These are phyloP conservation scores for Galeopsis tetrahit DNA, from an alignment of 257 asterid genomes.

Conservation along the genomic window DNA sequence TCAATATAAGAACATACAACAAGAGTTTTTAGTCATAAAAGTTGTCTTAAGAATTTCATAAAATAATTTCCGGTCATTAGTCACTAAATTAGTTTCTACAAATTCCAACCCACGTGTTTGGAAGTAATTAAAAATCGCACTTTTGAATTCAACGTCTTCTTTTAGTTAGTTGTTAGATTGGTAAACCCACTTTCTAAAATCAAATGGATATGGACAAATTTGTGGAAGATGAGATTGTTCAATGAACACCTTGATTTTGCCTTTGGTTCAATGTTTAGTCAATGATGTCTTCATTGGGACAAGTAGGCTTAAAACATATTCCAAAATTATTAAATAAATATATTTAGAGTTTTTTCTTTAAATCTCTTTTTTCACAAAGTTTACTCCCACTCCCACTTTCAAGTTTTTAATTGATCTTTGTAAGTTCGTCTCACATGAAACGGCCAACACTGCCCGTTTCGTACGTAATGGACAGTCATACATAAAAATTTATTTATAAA, in stretches of 20 bases:
- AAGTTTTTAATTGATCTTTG: too few species aligned
- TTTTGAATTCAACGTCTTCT: conserved; percentile 2
- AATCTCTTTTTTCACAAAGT: too few species aligned
- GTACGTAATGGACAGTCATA: too few species aligned
- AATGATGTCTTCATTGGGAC: not conserved
- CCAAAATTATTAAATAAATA: too few species aligned
- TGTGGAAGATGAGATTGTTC: conserved; percentile 16
- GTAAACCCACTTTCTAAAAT: conserved; percentile 9
- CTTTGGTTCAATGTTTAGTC: conserved; percentile 25
- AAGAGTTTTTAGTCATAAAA: not conserved
- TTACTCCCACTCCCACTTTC: too few species aligned
- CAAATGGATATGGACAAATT: conserved; percentile 32
- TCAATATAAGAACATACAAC: not conserved
- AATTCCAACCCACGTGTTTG: conserved; percentile 34
- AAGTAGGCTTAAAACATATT: too few species aligned
- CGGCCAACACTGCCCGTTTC: too few species aligned
- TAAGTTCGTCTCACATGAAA: too few species aligned
- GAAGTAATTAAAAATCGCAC: not conserved
- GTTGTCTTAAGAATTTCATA: not conserved
- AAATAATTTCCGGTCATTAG: not conserved
- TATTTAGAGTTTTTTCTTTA: not conserved
- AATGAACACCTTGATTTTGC: conserved; percentile 32
- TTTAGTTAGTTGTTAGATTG: not conserved
- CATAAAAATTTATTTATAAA: too few species aligned
- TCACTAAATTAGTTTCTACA: not conserved